phyloP scores from a whole-genome alignment of 139 green algal species.

The Coelastrella sp. region DNA sequence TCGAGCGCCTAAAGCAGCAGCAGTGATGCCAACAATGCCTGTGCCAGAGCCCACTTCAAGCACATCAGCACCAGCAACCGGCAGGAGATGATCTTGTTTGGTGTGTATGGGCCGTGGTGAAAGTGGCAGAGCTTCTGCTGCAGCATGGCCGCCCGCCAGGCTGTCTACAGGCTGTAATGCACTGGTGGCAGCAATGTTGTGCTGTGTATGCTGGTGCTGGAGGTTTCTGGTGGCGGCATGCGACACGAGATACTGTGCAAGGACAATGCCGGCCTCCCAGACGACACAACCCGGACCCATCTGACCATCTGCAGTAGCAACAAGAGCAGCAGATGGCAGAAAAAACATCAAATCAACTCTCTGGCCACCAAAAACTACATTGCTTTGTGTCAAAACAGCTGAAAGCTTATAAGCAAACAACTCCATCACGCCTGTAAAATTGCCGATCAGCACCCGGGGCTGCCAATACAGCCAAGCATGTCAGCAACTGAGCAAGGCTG shows the following conservation, averaged over 20 bases:
- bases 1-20: slow-evolving; percentile 51
- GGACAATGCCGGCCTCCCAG: slow-evolving; percentile 57
- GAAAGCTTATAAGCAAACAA: no score
- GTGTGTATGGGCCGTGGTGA: no score
- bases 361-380: not conserved
- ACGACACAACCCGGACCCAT: slow-evolving; percentile 46
- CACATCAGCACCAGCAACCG: slow-evolving; percentile 31
- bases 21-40: slow-evolving; percentile 59
- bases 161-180: not conserved
- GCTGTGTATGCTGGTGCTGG: not conserved
- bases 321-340: no score
- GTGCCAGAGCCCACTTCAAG: slow-evolving; percentile 68
- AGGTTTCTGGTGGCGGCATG: not conserved
- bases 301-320: slow-evolving; percentile 8
- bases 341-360: no score
- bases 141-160: no score
- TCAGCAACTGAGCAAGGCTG: no score
- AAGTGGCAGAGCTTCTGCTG: not conserved
- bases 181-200: not conserved
- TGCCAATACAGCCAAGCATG: no score
- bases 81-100: not conserved
- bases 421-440: no score
- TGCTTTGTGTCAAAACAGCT: no score
- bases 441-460: no score
- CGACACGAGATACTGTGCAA: slow-evolving; percentile 46